Conservation (phyloP, 129 eudicot species). For the Glebionis coronaria region DNA sequence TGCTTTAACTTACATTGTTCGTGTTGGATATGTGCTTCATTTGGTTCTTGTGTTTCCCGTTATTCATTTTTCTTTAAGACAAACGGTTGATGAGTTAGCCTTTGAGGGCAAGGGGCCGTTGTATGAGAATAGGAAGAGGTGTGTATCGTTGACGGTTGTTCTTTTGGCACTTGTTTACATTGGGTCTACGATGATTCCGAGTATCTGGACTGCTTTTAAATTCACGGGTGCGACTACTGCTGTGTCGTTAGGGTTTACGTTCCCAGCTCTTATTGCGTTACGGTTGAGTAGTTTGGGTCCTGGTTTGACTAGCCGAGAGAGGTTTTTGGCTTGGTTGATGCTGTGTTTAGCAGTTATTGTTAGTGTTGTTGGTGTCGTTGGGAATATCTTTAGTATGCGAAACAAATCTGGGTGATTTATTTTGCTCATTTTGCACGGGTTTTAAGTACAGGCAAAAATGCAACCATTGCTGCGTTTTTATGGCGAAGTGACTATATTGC, state of each 20-base stretch:
- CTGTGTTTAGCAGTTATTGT: conserved; percentile 70
- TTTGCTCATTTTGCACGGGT: not conserved
- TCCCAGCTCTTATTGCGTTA: conserved; percentile 82
- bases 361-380: conserved; percentile 70
- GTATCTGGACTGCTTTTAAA: conserved; percentile 96
- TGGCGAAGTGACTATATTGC: conserved; percentile 9
- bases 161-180: conserved; percentile 61
- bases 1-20: conserved; percentile 72
- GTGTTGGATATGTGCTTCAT: conserved; percentile 84
- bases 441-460: conserved; percentile 1
- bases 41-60: conserved; percentile 91
- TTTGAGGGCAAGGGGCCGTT: conserved; percentile 66
- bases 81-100: conserved; percentile 69
- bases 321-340: conserved; percentile 74
- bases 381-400: conserved; percentile 67
- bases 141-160: conserved; percentile 51
- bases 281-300: conserved; percentile 65
- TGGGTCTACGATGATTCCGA: conserved; percentile 90
- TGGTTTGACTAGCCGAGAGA: conserved; percentile 54
- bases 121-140: conserved; percentile 75
- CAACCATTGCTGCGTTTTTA: not conserved
- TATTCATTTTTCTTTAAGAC: conserved; percentile 83
- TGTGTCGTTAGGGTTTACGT: conserved; percentile 85
- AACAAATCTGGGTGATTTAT: conserved; percentile 44
- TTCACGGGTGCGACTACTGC: conserved; percentile 98